A percentile compares a stretch with the other conserved stretches of the same genome.
These are phyloP conservation scores for Garcileccinum viscosum DNA, from an alignment of 1,284 basidiomycete species.

Conservation along the genomic window DNA sequence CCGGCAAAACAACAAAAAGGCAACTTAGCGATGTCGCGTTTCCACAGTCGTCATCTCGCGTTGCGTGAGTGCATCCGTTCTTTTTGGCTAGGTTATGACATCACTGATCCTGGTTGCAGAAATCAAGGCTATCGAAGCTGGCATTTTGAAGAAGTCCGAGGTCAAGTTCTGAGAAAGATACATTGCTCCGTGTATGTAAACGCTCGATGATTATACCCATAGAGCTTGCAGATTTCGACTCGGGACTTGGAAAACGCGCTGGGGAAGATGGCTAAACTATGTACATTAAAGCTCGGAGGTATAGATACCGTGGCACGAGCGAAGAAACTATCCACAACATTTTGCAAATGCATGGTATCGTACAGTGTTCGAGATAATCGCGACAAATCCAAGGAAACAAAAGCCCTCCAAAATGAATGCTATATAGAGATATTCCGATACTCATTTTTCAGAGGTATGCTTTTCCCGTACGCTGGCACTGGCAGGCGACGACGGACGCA, in stretches of 20 bases:
- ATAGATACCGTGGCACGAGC: background rate
- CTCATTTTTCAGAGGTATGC: constrained; percentile 7
- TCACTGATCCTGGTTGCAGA: constrained; percentile 23
- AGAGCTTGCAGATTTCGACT: background rate
- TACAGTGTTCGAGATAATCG: constrained; percentile 12
- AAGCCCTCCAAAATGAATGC: constrained; percentile 3
- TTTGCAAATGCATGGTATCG: constrained; percentile 5
- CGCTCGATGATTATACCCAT: background rate
- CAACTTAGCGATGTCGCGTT: constrained; percentile 40
- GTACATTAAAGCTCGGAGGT: background rate
- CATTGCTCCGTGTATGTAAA: background rate
- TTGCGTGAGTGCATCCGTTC: constrained; percentile 37
- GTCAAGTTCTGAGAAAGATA: constrained; percentile 24
- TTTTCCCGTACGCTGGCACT: constrained; percentile 21
- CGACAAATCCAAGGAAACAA: background rate
- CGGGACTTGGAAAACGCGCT: background rate
- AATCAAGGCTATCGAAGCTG: constrained; percentile 41
- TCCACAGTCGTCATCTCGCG: constrained; percentile 46
- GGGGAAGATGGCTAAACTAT: background rate
- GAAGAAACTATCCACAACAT: background rate
- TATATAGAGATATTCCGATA: background rate
- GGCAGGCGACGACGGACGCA: constrained; percentile 11
- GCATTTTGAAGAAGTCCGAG: constrained; percentile 34
- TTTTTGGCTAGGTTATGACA: background rate
- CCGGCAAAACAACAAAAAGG: constrained; percentile 31